Evolutionary conservation across 2,329 filamentous ascomycete species (phyloP).

Genomic region (Dothideomycetes sp.): DNA sequence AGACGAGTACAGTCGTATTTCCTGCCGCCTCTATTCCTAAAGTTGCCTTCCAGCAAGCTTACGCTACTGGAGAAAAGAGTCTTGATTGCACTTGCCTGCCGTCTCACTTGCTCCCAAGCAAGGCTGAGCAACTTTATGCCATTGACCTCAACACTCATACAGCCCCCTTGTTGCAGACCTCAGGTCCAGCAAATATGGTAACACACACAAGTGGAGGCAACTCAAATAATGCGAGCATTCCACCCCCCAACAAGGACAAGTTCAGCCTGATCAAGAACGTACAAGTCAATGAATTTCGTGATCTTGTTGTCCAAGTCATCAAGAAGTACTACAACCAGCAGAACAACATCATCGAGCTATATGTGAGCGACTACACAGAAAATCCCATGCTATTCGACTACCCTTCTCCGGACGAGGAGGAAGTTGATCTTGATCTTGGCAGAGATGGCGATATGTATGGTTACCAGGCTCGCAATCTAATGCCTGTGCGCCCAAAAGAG

Average conservation of each 20-base stretch:
- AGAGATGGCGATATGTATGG: slow-evolving; percentile 47
- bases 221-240: background rate
- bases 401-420: slow-evolving; percentile 28
- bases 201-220: too few species aligned
- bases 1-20: slow-evolving; percentile 21
- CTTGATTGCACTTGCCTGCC: slow-evolving; percentile 17
- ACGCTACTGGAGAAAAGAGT: slow-evolving; percentile 17
- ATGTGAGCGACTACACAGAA: slow-evolving; percentile 74
- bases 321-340: slow-evolving; percentile 38
- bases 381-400: slow-evolving; percentile 57
- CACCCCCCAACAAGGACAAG: slow-evolving; percentile 36
- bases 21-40: slow-evolving; percentile 20
- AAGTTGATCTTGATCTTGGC: slow-evolving; percentile 17
- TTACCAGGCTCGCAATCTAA: slow-evolving; percentile 34
- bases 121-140: slow-evolving; percentile 27
- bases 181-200: too few species aligned
- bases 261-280: slow-evolving; percentile 59
- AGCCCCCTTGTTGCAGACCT: too few species aligned
- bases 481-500: slow-evolving; percentile 25
- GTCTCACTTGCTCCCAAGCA: slow-evolving; percentile 14
- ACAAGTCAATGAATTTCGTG: slow-evolving; percentile 47
- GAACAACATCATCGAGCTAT: slow-evolving; percentile 49
- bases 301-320: slow-evolving; percentile 65
- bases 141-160: slow-evolving; percentile 20
- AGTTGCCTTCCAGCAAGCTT: slow-evolving; percentile 22